These are phyloP conservation scores for Dactylellina drechsleri DNA, from an alignment of 2,329 filamentous ascomycete species.

Conservation along the genomic window DNA sequence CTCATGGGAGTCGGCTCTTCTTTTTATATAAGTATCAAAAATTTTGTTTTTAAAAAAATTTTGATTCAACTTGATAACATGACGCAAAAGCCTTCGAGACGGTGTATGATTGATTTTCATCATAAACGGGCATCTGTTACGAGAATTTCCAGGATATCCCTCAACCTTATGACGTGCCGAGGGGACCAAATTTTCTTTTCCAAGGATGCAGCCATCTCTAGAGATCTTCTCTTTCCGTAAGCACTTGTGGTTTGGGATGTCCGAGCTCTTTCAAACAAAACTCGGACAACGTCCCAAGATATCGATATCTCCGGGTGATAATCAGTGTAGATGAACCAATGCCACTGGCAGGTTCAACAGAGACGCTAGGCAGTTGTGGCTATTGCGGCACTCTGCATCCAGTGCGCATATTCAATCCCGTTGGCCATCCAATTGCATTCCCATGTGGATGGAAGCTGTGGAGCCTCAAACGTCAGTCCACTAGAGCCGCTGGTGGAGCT, in stretches of 20 bases:
- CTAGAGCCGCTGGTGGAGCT: neutral
- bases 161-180: slow-evolving; percentile 29
- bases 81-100: no score
- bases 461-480: slow-evolving; percentile 22
- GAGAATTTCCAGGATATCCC: neutral
- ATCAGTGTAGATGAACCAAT: no score
- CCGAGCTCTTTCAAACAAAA: slow-evolving; percentile 12
- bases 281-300: slow-evolving; percentile 2
- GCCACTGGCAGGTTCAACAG: no score
- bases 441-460: neutral
- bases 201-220: slow-evolving; percentile 13
- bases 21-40: slow-evolving; percentile 4
- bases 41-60: no score
- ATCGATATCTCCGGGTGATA: neutral
- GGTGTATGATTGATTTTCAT: slow-evolving; percentile 6
- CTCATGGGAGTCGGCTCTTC: neutral
- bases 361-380: slow-evolving; percentile 12
- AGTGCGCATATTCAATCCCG: neutral
- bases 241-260: neutral
- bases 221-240: slow-evolving; percentile 24
- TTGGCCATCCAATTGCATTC: neutral
- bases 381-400: neutral
- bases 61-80: no score
- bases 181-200: slow-evolving; percentile 1
- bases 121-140: neutral